phyloP scores from a whole-genome alignment of 306 rosid genomes.

The Fragaria nilgerrensis region DNA sequence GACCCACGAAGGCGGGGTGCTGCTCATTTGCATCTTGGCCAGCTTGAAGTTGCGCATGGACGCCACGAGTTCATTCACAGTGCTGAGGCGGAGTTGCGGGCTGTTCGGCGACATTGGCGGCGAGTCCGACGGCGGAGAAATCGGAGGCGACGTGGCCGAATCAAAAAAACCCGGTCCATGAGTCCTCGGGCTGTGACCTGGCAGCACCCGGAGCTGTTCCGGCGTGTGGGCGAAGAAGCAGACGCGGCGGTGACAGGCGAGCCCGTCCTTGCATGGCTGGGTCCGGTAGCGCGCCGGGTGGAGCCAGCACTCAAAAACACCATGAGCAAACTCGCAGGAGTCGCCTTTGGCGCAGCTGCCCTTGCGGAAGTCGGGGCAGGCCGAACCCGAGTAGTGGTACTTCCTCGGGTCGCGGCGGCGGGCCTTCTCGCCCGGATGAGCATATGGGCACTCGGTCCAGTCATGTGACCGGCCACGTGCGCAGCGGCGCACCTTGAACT shows the following conservation, averaged over 20 bases:
- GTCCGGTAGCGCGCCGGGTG: slow-evolving; percentile 90
- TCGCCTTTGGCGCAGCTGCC: slow-evolving; percentile 70
- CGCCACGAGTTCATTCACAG: slow-evolving; percentile 33
- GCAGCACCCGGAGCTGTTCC: slow-evolving; percentile 61
- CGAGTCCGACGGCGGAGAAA: slow-evolving; percentile 45
- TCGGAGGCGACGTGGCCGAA: slow-evolving; percentile 36
- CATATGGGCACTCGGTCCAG: slow-evolving; percentile 90
- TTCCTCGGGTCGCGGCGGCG: slow-evolving; percentile 84
- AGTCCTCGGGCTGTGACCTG: slow-evolving; percentile 33
- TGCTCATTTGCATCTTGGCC: slow-evolving; percentile 33
- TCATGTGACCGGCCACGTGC: slow-evolving; percentile 79
- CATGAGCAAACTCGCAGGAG: slow-evolving; percentile 80
- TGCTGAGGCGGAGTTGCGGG: slow-evolving; percentile 23
- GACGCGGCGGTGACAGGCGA: slow-evolving; percentile 62
- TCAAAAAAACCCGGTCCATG: slow-evolving; percentile 24
- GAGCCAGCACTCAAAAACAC: slow-evolving; percentile 95
- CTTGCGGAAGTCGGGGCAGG: slow-evolving; percentile 75
- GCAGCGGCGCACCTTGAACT: slow-evolving; percentile 67
- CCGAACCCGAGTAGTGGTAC: slow-evolving; percentile 59
- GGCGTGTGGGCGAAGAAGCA: slow-evolving; percentile 87
- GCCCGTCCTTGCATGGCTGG: slow-evolving; percentile 82
- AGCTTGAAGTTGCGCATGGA: slow-evolving; percentile 43
- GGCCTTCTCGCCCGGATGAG: slow-evolving; percentile 94
- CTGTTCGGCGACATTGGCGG: slow-evolving; percentile 50
- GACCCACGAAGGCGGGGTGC: slow-evolving; percentile 26